These are phyloP conservation scores for Colletotrichum musae DNA, from an alignment of 2,329 filamentous ascomycete genomes.

Conservation along the genomic window DNA sequence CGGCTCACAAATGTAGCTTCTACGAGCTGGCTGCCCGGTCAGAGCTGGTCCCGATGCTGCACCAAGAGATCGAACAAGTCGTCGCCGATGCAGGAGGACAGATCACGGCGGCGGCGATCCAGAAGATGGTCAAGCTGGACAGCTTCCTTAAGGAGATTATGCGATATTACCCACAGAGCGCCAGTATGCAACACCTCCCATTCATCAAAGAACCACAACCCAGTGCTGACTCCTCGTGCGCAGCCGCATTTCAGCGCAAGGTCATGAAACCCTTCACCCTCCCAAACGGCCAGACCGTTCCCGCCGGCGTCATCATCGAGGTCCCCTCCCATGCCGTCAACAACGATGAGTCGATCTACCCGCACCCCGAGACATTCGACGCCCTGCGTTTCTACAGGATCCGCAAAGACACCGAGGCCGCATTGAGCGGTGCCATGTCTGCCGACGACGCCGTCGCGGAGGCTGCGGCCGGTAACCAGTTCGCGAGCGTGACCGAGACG, in stretches of 20 bases:
- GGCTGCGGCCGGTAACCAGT: slow-evolving; percentile 51
- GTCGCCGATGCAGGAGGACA: slow-evolving; percentile 52
- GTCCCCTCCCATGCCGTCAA: slow-evolving; percentile 54
- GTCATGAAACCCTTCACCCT: slow-evolving; percentile 65
- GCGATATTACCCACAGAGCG: slow-evolving; percentile 27
- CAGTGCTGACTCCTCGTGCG: slow-evolving; percentile 35
- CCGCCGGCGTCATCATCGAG: slow-evolving; percentile 59
- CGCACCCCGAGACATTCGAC: slow-evolving; percentile 28
- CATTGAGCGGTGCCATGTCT: background rate
- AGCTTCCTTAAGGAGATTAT: slow-evolving; percentile 55
- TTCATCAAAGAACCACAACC: background rate
- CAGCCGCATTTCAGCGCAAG: slow-evolving; percentile 64
- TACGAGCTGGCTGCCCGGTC: slow-evolving; percentile 66
- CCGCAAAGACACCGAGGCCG: background rate
- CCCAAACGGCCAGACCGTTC: slow-evolving; percentile 66
- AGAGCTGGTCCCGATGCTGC: slow-evolving; percentile 63
- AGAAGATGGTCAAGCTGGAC: slow-evolving; percentile 56
- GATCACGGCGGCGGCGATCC: slow-evolving; percentile 51
- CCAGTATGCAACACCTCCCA: background rate
- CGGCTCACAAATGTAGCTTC: slow-evolving; percentile 46
- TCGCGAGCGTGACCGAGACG: slow-evolving; percentile 54
- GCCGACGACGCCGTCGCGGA: slow-evolving; percentile 18
- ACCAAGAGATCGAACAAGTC: slow-evolving; percentile 63
- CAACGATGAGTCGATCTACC: slow-evolving; percentile 15
- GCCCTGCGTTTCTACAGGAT: slow-evolving; percentile 22